These are phyloP conservation scores for Hypsizygus marmoreus DNA, from an alignment of 768 basidiomycete genomes.

Conservation along the genomic window DNA sequence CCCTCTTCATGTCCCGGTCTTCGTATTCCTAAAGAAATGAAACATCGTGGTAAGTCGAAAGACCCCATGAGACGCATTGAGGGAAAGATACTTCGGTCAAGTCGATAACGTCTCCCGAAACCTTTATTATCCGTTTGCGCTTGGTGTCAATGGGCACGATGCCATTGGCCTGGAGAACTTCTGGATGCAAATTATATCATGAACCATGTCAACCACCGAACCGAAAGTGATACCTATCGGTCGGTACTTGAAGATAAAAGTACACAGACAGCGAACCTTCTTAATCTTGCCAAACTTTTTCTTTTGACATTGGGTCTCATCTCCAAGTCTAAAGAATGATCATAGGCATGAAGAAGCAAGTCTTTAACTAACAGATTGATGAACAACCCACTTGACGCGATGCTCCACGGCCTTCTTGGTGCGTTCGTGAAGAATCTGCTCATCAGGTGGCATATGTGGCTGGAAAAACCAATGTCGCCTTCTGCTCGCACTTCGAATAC, in stretches of 20 bases:
- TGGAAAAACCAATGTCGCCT: neutral
- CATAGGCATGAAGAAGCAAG: neutral
- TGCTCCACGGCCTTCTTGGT: constrained; percentile 18
- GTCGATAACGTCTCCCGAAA: neutral
- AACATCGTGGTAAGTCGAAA: too few relatives aligned
- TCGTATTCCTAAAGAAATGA: too few relatives aligned
- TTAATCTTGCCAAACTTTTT: neutral
- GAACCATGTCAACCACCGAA: neutral
- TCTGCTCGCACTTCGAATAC: constrained; percentile 3
- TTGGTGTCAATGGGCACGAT: constrained; percentile 9
- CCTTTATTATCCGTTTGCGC: neutral
- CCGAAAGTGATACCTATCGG: constrained; percentile 11
- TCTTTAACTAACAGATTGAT: neutral
- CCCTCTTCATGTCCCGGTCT: too few relatives aligned
- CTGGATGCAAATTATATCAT: neutral
- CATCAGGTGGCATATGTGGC: neutral
- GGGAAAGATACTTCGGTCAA: neutral
- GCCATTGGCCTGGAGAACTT: constrained; percentile 15
- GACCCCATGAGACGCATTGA: too few relatives aligned
- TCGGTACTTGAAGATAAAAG: constrained; percentile 19
- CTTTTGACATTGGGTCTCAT: neutral
- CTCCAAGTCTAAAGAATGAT: constrained; percentile 17
- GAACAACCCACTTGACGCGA: constrained; percentile 12
- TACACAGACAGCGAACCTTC: neutral
- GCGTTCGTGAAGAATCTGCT: constrained; percentile 18